Base-by-base conservation (phyloP, 78 protist species). In the Ministeria vibrans region DNA sequence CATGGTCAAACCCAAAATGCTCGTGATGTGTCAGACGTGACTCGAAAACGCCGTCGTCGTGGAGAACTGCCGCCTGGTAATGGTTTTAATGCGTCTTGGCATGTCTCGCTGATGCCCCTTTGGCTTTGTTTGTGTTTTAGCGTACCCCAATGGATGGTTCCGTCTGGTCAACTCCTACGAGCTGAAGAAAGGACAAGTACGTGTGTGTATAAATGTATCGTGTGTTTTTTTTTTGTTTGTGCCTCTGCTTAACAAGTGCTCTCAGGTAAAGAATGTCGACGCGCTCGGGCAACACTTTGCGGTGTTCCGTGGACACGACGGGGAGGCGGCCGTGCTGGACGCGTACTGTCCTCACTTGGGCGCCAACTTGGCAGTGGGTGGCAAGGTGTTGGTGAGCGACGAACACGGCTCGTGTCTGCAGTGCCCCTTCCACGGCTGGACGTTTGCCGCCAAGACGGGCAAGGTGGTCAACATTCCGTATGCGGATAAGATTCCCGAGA, bases 321-420 rank as follows among this genome's bases (percentile, higher is more conserved):
- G 86, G 6, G 2, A 20, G 34, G 81, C 62, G 45, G 63, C 51
- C 62, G 46, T 27, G 9, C 80, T 86, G 44, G 84, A 86, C 80
- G 89, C 89, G 28, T 86, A 61, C 74, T 86, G 89, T 70, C 85
- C 89, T 6, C 89, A 86, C 28, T 42, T 86, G 43, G 89, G 89
- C 44, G 89, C 89, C 36, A 49, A 86, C 66, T 49, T 86, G 32
- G 80, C 62, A 32, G 13, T 23, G 5, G 63, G 59, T 49, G 89
- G 86, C 55, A 46, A 7, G 39, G 89, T 86, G 34, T 18, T 1
- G 18, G 85, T 49, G 63, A 28, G 61, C 22, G 0, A 27, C n/a
- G n/a, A n/a, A n/a, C n/a, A n/a, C n/a, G n/a, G n/a, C n/a, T n/a
- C n/a, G n/a, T n/a, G n/a, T n/a, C 28, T 81, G 30, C 72, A 36